phyloP scores from a whole-genome alignment of 2,329 filamentous ascomycete species.

The Fusarium sacchari region DNA sequence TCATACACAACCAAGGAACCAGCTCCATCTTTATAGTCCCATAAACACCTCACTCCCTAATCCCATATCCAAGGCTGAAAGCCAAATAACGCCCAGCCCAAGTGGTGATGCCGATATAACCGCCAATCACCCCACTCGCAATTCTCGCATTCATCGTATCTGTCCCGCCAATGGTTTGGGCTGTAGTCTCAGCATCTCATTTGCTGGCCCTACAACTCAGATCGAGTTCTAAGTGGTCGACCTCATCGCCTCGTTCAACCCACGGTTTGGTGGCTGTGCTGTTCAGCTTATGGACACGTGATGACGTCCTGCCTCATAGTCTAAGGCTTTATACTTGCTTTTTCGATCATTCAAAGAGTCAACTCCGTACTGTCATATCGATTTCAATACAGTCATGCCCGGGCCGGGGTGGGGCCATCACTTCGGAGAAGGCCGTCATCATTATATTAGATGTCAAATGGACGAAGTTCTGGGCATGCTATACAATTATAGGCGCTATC shows the following conservation, averaged over 20 bases:
- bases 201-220: neutral
- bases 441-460: neutral
- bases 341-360: neutral
- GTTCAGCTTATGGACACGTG: constrained; percentile 1
- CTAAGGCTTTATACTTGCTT: neutral
- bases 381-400: neutral
- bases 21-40: constrained; percentile 21
- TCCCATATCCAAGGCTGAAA: neutral
- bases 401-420: constrained; percentile 1
- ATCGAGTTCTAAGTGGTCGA: neutral
- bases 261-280: constrained; percentile 19
- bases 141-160: constrained; percentile 40
- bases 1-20: neutral
- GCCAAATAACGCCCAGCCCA: neutral
- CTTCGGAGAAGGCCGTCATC: neutral
- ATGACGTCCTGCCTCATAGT: neutral
- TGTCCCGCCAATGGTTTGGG: neutral
- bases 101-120: constrained; percentile 1
- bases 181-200: neutral
- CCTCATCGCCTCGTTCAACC: neutral
- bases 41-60: neutral
- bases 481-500: neutral
- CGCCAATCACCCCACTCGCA: neutral
- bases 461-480: neutral
- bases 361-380: neutral